A percentile compares a stretch with the other conserved stretches of the same genome.
phyloP scores from a whole-genome alignment of 768 basidiomycete genomes.

The Podaxis sp. region DNA sequence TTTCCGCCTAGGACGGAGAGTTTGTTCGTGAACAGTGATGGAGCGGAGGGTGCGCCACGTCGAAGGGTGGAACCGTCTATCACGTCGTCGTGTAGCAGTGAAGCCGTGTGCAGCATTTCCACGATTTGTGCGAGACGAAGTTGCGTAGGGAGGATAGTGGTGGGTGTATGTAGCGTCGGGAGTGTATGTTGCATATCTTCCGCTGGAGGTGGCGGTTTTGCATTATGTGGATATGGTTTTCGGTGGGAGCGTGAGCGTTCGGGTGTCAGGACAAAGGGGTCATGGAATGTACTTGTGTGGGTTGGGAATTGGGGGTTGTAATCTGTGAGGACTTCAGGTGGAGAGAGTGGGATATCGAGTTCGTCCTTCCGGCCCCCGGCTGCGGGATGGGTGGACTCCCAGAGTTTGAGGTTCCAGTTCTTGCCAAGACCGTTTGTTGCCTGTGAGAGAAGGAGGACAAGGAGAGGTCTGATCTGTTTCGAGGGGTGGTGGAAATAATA shows the following conservation, averaged over 20 bases:
- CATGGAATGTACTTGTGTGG: constrained; percentile 55
- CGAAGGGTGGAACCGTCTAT: constrained; percentile 83
- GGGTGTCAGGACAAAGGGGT: constrained; percentile 38
- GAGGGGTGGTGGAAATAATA: constrained; percentile 92
- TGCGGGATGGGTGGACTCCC: constrained; percentile 51
- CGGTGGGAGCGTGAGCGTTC: constrained; percentile 29
- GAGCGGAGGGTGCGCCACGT: constrained; percentile 76
- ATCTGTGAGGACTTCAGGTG: constrained; percentile 80
- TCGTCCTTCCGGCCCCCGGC: constrained; percentile 51
- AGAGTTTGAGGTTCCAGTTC: constrained; percentile 55
- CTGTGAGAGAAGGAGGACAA: constrained; percentile 82
- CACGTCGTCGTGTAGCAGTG: constrained; percentile 94
- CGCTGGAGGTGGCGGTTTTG: constrained; percentile 13
- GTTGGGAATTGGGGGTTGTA: constrained; percentile 80
- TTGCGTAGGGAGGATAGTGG: constrained; percentile 75
- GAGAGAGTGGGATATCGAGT: constrained; percentile 72
- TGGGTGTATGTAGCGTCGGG: constrained; percentile 12
- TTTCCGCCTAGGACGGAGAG: constrained; percentile 86
- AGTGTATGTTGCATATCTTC: neutral
- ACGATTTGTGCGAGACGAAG: constrained; percentile 89
- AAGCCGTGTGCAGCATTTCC: constrained; percentile 96
- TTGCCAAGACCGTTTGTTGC: constrained; percentile 88
- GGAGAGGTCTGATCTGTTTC: constrained; percentile 86
- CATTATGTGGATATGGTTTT: constrained; percentile 27
- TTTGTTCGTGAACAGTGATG: constrained; percentile 84